Conservation (phyloP, 2,329 filamentous ascomycete genomes). For the Helminthosporium solani region DNA sequence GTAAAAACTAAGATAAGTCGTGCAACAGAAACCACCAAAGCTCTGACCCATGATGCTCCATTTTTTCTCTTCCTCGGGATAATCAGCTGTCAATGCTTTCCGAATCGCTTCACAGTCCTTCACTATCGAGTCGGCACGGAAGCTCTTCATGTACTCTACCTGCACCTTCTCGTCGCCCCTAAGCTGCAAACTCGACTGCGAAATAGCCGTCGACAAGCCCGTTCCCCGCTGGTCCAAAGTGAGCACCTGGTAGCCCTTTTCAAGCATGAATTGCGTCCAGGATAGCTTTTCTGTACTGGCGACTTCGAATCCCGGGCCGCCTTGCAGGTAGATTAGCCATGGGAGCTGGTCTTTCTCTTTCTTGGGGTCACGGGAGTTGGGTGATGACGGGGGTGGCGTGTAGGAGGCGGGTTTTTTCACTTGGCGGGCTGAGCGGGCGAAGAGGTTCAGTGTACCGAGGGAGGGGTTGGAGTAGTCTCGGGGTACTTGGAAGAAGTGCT, state of each 20-base stretch:
- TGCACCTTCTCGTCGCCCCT: conserved; percentile 66
- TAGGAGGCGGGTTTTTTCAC: conserved; percentile 61
- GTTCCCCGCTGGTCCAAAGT: conserved; percentile 91
- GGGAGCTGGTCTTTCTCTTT: conserved; percentile 53
- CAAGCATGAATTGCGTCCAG: conserved; percentile 69
- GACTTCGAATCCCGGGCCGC: conserved; percentile 81
- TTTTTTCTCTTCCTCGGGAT: conserved; percentile 67
- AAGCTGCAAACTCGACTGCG: conserved; percentile 67
- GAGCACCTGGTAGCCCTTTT: conserved; percentile 78
- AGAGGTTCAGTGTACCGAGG: conserved; percentile 67
- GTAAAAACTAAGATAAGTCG: conserved; percentile 80
- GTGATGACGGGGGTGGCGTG: conserved; percentile 49
- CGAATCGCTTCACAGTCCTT: conserved; percentile 85
- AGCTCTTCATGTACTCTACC: conserved; percentile 76
- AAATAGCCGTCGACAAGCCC: conserved; percentile 78
- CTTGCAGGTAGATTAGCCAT: conserved; percentile 74
- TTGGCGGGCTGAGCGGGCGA: conserved; percentile 72
- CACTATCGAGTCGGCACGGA: conserved; percentile 88
- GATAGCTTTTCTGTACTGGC: conserved; percentile 70
- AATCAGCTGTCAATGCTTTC: conserved; percentile 68
- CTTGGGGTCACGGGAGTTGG: conserved; percentile 53
- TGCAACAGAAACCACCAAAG: conserved; percentile 83
- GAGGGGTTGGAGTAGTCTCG: conserved; percentile 69
- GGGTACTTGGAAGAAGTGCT: conserved; percentile 85
- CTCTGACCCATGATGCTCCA: conserved; percentile 91